Percentiles rank a stretch among this genome's conserved stretches.
Evolutionary conservation across 306 rosid genomes (phyloP).

Genomic region (Luffa aegyptiaca): DNA sequence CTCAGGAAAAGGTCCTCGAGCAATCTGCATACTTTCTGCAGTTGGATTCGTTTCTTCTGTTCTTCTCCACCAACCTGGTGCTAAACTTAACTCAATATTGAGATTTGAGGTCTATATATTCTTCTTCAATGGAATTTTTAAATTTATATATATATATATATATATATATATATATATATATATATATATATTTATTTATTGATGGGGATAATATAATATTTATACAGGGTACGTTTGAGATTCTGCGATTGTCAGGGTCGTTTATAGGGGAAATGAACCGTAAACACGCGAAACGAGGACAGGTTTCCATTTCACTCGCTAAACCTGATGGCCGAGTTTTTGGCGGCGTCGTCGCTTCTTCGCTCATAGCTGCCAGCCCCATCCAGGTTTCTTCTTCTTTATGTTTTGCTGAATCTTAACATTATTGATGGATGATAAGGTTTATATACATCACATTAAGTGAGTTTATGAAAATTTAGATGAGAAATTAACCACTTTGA

Average conservation of each 20-base stretch:
- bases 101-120: conserved; percentile 30
- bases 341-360: conserved; percentile 35
- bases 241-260: conserved; percentile 34
- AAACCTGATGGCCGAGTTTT: conserved; percentile 24
- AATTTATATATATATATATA: too few relatives aligned
- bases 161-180: too few relatives aligned
- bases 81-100: not conserved
- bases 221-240: conserved; percentile 40
- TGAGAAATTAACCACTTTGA: too few relatives aligned
- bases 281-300: not conserved
- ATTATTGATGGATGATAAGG: too few relatives aligned
- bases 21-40: conserved; percentile 40
- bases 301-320: conserved; percentile 25
- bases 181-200: too few relatives aligned
- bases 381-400: conserved; percentile 19
- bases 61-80: conserved; percentile 12
- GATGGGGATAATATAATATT: too few relatives aligned
- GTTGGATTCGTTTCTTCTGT: conserved; percentile 32
- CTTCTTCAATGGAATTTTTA: not conserved
- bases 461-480: too few relatives aligned
- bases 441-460: too few relatives aligned
- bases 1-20: not conserved
- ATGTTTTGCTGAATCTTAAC: too few relatives aligned
- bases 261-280: conserved; percentile 6
- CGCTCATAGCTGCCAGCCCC: conserved; percentile 41